Evolutionary conservation across 2,329 filamentous ascomycete genomes (phyloP).

Genomic region (Cylindrodendrum hubeiense): DNA sequence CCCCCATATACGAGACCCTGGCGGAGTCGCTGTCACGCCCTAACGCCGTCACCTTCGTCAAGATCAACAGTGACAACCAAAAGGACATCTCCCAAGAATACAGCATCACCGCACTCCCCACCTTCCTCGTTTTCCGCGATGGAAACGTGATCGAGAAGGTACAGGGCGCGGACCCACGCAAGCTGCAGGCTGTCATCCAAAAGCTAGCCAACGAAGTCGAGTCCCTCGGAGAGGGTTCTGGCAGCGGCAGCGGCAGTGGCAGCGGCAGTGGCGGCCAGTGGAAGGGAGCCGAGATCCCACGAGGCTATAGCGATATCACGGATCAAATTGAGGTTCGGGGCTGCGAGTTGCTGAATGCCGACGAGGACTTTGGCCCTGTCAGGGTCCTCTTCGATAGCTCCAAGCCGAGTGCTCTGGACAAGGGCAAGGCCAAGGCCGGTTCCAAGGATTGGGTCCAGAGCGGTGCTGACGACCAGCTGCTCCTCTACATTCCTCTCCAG

Average conservation of each 20-base stretch:
- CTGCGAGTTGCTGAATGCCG: constrained; percentile 89
- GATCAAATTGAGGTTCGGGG: constrained; percentile 83
- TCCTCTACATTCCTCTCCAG: constrained; percentile 93
- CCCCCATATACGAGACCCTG: constrained; percentile 84
- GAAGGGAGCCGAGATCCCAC: constrained; percentile 80
- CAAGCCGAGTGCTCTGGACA: constrained; percentile 74
- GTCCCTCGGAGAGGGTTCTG: constrained; percentile 61
- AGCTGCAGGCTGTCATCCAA: constrained; percentile 78
- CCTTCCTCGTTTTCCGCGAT: constrained; percentile 90
- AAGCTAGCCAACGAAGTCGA: constrained; percentile 77
- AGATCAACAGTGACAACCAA: constrained; percentile 86
- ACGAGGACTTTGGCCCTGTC: constrained; percentile 80
- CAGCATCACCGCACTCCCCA: constrained; percentile 82
- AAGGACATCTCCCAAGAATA: constrained; percentile 80
- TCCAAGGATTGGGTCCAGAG: constrained; percentile 91
- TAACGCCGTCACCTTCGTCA: constrained; percentile 83
- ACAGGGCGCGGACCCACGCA: constrained; percentile 78
- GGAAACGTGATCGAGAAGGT: constrained; percentile 76
- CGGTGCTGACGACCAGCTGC: constrained; percentile 95
- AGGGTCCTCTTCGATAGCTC: constrained; percentile 78
- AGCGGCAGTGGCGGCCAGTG: constrained; percentile 65
- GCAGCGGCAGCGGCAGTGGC: constrained; percentile 54
- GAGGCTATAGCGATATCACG: constrained; percentile 87
- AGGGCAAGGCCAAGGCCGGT: constrained; percentile 61
- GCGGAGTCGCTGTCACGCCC: constrained; percentile 77